These are phyloP conservation scores for Furcasterigmium sp. DNA, from an alignment of 2,329 filamentous ascomycete genomes.

Conservation along the genomic window DNA sequence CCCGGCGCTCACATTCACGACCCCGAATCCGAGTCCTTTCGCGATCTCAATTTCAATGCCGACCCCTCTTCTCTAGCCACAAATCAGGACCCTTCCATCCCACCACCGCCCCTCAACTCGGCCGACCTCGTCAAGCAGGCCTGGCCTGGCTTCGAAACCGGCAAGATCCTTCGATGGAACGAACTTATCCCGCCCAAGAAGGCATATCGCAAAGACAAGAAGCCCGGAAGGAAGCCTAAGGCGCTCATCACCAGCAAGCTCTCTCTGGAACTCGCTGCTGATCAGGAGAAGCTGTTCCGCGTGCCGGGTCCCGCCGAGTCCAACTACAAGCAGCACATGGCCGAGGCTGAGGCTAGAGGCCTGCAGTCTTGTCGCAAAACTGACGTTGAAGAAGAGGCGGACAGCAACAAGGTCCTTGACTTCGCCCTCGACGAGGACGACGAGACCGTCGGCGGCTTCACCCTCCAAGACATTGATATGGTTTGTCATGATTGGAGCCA, in stretches of 20 bases:
- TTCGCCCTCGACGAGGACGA: constrained; percentile 48
- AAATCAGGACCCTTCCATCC: constrained; percentile 59
- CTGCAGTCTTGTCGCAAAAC: constrained; percentile 38
- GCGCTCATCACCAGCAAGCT: constrained; percentile 82
- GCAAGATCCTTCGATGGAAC: constrained; percentile 72
- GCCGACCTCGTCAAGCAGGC: constrained; percentile 73
- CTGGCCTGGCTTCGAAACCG: constrained; percentile 75
- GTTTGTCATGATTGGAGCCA: constrained; percentile 83
- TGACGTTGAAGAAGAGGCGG: constrained; percentile 33
- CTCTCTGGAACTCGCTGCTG: constrained; percentile 76
- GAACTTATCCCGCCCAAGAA: constrained; percentile 78
- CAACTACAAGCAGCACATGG: constrained; percentile 50
- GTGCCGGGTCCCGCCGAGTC: constrained; percentile 57
- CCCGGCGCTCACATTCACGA: constrained; percentile 37
- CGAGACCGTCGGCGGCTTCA: constrained; percentile 69
- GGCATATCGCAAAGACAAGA: constrained; percentile 73
- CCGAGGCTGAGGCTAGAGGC: constrained; percentile 43
- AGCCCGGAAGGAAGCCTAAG: constrained; percentile 73
- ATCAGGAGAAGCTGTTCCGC: constrained; percentile 82
- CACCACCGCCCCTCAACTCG: constrained; percentile 65
- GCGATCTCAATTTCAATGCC: constrained; percentile 42
- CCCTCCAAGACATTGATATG: constrained; percentile 74
- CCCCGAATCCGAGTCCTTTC: constrained; percentile 32
- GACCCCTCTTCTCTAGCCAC: constrained; percentile 33
- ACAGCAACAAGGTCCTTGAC: constrained; percentile 32